A percentile compares a stretch with the other conserved stretches of the same genome.
Evolutionary conservation across 2,329 filamentous ascomycete genomes (phyloP).

Genomic region (Penicillium sp.): DNA sequence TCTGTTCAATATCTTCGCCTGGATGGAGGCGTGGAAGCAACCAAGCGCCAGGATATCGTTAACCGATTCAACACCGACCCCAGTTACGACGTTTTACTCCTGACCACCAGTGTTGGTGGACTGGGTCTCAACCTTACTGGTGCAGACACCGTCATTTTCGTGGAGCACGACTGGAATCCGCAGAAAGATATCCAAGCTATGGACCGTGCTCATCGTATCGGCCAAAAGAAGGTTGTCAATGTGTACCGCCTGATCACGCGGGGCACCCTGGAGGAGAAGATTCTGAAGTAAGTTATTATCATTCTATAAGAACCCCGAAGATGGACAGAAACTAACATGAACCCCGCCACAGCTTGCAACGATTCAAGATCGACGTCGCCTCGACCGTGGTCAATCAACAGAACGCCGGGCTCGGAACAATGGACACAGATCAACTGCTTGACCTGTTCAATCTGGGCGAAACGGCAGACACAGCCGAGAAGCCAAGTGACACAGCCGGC

Average conservation of each 20-base stretch:
- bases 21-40: conserved; percentile 89
- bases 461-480: conserved; percentile 55
- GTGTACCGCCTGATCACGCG: conserved; percentile 96
- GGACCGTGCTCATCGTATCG: conserved; percentile 97
- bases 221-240: conserved; percentile 99
- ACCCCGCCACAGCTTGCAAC: conserved; percentile 68
- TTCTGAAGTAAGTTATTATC: conserved; percentile 64
- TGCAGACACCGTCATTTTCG: conserved; percentile 97
- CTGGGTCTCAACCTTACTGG: conserved; percentile 93
- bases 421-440: conserved; percentile 98
- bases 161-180: conserved; percentile 99
- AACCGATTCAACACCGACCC: conserved; percentile 99
- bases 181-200: conserved; percentile 98
- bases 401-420: conserved; percentile 88
- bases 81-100: conserved; percentile 87
- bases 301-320: conserved; percentile 14
- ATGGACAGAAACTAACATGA: conserved; percentile 19
- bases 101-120: conserved; percentile 94
- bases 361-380: conserved; percentile 98
- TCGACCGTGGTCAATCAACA: conserved; percentile 98
- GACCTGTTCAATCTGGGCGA: conserved; percentile 93
- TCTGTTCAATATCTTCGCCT: conserved; percentile 91
- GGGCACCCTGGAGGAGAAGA: conserved; percentile 97
- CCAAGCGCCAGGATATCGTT: conserved; percentile 93
- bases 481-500: conserved; percentile 60